Conservation (phyloP, 257 asterid genomes). For the Plectranthus barbatus region DNA sequence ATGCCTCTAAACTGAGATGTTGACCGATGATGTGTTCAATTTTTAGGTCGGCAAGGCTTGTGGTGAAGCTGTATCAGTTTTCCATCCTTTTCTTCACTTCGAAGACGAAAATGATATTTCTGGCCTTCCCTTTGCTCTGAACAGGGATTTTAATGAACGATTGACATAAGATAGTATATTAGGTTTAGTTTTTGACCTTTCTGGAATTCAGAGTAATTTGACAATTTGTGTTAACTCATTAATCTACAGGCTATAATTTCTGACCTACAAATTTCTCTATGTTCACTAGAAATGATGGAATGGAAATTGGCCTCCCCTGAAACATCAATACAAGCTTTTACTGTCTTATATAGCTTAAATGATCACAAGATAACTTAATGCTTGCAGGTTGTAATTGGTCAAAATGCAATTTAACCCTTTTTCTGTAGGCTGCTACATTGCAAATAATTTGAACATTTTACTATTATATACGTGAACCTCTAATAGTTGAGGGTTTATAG, state of each 20-base stretch:
- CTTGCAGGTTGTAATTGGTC: background rate
- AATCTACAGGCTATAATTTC: conserved; percentile 20
- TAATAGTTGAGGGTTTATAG: background rate
- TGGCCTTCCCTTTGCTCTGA: conserved; percentile 54
- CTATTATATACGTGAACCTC: background rate
- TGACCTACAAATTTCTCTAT: conserved; percentile 9
- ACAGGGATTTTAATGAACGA: conserved; percentile 48
- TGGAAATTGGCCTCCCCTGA: conserved; percentile 20
- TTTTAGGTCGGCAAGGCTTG: conserved; percentile 98
- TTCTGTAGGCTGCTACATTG: background rate
- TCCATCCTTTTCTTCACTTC: conserved; percentile 77
- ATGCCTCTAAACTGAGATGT: conserved; percentile 66
- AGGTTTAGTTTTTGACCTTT: conserved; percentile 19
- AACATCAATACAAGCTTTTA: conserved; percentile 11
- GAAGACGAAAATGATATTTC: conserved; percentile 68
- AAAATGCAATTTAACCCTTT: background rate
- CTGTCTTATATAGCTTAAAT: conserved; percentile 8
- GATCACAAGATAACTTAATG: conserved; percentile 4
- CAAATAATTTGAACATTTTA: background rate
- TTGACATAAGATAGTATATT: conserved; percentile 18
- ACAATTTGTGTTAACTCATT: conserved; percentile 12
- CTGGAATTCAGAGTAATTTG: conserved; percentile 10
- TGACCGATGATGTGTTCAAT: conserved; percentile 78
- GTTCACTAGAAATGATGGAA: conserved; percentile 13
- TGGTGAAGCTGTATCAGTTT: conserved; percentile 98